Conservation (phyloP, 257 asterid genomes). For the Solanum phureja region DNA sequence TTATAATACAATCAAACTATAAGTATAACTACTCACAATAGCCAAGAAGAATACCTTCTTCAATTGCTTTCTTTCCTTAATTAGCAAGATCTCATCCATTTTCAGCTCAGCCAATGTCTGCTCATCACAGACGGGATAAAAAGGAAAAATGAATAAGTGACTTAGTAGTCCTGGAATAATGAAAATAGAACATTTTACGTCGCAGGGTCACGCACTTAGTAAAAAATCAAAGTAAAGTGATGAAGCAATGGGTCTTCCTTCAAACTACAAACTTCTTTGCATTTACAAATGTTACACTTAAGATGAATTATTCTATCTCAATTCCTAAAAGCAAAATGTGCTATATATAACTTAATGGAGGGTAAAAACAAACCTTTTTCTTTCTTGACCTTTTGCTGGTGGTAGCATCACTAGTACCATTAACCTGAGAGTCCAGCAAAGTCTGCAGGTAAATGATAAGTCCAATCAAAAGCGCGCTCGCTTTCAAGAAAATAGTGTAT, state of each 20-base stretch:
- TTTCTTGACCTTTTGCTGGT: slow-evolving; percentile 44
- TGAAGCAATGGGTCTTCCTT: background rate
- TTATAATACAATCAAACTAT: background rate
- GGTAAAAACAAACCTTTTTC: slow-evolving; percentile 34
- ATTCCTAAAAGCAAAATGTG: background rate
- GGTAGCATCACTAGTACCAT: slow-evolving; percentile 18
- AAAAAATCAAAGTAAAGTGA: background rate
- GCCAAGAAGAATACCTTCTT: slow-evolving; percentile 30
- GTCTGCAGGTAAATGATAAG: background rate
- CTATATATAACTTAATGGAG: background rate
- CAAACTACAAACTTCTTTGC: background rate
- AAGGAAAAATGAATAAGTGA: background rate
- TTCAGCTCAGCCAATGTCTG: slow-evolving; percentile 57
- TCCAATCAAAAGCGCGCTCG: background rate
- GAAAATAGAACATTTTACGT: background rate
- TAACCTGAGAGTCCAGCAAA: slow-evolving; percentile 21
- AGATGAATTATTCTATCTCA: background rate
- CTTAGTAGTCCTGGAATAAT: background rate
- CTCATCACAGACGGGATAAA: background rate
- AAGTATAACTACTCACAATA: background rate
- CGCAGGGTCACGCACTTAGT: background rate
- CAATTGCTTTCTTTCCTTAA: slow-evolving; percentile 51
- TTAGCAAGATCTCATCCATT: slow-evolving; percentile 35
- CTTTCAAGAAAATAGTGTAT: background rate
- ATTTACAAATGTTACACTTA: background rate